Percentiles rank a stretch among this genome's conserved stretches.
These are phyloP conservation scores for Phaffomyces opuntiae DNA, from an alignment of 805 yeast species.

Conservation along the genomic window DNA sequence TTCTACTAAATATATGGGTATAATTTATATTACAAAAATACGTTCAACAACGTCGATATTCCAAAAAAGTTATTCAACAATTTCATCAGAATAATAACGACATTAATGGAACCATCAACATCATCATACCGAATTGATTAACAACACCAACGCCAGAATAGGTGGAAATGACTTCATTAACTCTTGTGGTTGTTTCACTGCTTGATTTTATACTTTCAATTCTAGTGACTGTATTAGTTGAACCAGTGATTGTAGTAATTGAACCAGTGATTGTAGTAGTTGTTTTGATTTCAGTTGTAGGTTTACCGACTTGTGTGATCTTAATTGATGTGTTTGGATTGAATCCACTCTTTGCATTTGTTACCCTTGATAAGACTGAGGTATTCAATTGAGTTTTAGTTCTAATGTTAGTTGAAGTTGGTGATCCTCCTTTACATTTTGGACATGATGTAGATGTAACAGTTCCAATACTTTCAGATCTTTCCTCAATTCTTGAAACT, in stretches of 20 bases:
- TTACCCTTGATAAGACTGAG: neutral
- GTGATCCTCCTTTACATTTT: neutral
- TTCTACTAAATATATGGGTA: neutral
- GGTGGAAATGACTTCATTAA: neutral
- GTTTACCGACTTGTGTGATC: neutral
- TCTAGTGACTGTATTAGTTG: neutral
- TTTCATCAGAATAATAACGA: no score
- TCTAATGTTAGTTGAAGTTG: neutral
- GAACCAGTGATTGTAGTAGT: neutral
- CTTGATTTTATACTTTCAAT: neutral
- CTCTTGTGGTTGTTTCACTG: neutral
- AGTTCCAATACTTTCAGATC: no score
- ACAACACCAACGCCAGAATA: neutral
- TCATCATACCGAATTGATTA: no score
- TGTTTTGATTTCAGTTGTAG: neutral
- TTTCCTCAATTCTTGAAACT: no score
- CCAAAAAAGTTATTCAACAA: no score
- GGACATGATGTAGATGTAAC: neutral
- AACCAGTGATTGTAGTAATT: neutral
- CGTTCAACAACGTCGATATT: no score
- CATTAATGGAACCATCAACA: neutral
- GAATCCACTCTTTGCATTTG: neutral
- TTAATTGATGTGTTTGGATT: neutral
- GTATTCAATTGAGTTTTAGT: neutral
- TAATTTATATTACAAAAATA: neutral